Evolutionary conservation across 139 green algal species (phyloP).

Genomic region (Zygnema circumcarinatum): DNA sequence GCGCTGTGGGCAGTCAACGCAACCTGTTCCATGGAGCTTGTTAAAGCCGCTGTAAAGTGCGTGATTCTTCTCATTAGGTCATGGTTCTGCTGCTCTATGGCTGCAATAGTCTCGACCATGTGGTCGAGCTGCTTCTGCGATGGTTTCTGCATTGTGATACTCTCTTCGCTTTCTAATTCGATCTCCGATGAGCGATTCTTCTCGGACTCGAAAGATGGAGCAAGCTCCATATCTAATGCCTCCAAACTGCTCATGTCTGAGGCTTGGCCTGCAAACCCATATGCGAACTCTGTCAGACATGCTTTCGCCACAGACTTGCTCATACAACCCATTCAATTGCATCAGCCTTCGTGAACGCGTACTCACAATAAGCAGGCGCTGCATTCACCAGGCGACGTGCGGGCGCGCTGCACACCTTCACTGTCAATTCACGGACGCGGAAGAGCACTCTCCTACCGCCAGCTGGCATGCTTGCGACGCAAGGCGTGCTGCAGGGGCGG

Average conservation of each 20-base stretch:
- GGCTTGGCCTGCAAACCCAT: not conserved
- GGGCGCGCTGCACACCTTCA: not conserved
- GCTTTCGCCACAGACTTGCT: not conserved
- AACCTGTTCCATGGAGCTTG: not conserved
- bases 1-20: not conserved
- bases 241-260: not conserved
- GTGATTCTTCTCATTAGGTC: not conserved
- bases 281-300: not conserved
- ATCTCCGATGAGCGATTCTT: not conserved
- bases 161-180: not conserved
- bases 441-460: not conserved
- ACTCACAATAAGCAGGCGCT: not conserved
- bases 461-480: not conserved
- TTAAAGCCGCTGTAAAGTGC: not conserved
- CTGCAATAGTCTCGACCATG: not conserved
- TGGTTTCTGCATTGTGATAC: not conserved
- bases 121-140: not conserved
- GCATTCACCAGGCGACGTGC: not conserved
- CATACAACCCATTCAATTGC: not conserved
- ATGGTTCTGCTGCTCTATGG: not conserved
- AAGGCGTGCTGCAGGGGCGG: not conserved
- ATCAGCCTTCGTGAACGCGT: no score
- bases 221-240: not conserved
- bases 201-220: not conserved
- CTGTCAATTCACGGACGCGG: not conserved